These are phyloP conservation scores for Carallia brachiata DNA, from an alignment of 345 rosid species.

Conservation along the genomic window DNA sequence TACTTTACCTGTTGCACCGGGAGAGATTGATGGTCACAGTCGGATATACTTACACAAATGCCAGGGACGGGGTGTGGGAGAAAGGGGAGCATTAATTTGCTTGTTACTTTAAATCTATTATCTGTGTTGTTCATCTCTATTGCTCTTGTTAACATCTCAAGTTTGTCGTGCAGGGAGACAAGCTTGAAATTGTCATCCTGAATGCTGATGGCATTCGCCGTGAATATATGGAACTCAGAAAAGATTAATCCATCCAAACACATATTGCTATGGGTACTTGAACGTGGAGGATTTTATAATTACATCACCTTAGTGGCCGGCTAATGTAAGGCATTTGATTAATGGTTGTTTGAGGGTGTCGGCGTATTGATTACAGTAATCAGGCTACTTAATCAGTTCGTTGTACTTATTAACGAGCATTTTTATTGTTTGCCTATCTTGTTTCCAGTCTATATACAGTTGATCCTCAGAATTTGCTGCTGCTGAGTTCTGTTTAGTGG, in stretches of 20 bases:
- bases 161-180: conserved; percentile 61
- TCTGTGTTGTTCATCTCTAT: not conserved
- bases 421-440: no score
- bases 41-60: no score
- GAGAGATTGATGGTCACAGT: not conserved
- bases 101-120: not conserved
- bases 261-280: not conserved
- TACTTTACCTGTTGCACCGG: not conserved
- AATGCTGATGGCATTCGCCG: conserved; percentile 64
- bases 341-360: no score
- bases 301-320: not conserved
- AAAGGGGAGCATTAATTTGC: no score
- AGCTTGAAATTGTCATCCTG: conserved; percentile 69
- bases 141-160: not conserved
- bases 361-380: no score
- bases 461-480: no score
- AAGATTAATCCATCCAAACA: conserved; percentile 44
- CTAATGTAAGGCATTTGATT: no score
- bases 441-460: no score
- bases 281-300: not conserved
- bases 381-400: no score
- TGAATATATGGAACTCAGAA: conserved; percentile 75
- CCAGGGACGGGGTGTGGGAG: no score
- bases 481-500: no score
- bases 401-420: no score